Evolutionary conservation across 192 early-diverging fungal species (phyloP), one percentile per base, ranked within the genome.

Genomic region (Piromyces finnis): DNA sequence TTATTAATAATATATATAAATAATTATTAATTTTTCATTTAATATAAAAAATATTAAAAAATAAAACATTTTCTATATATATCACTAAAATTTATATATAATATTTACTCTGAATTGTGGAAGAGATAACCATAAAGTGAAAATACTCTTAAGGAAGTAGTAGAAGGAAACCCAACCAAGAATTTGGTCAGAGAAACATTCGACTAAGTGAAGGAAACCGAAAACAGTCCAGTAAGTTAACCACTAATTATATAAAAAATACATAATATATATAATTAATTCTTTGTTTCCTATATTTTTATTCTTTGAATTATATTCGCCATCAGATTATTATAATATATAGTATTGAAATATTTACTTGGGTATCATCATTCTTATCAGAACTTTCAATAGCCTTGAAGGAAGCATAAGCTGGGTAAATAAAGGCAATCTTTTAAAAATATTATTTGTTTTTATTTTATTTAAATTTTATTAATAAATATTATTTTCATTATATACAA

Each of bases 91-190:
- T n/a, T n/a, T n/a, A n/a, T n/a, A n/a, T n/a, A n/a, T n/a, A n/a
- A n/a, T n/a, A n/a, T n/a, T n/a, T n/a, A n/a, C 97, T 78, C 85
- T 83, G 84, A 91, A 92, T 80, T 87, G 86, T 80, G 94, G 95
- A 78, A 93, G 81, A 85, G 93, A 86, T 51, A 97, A 88, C 92
- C 94, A 99, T 78, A 96, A 83, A 81, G 97, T 86, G 81, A 98
- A 88, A 16, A 90, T 83, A n/a, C 95, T 92, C 89, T 99, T 99
- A 87, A 97, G 88, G 68, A 92, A 84, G 84, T 94, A 97, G 88
- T 96, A 99, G 87, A 99, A 95, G 77, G 95, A 95, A 81, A 96
- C 84, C 95, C 96, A 99, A 90, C 95, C 94, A 32, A 97, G 86
- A 16, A 99, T 78, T 78, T 92, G 68, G 78, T 97, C 94, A n/a